Percentiles rank a stretch among this genome's conserved stretches.
Conservation (phyloP, 2,329 filamentous ascomycete genomes). For the Sarocladium strictum region DNA sequence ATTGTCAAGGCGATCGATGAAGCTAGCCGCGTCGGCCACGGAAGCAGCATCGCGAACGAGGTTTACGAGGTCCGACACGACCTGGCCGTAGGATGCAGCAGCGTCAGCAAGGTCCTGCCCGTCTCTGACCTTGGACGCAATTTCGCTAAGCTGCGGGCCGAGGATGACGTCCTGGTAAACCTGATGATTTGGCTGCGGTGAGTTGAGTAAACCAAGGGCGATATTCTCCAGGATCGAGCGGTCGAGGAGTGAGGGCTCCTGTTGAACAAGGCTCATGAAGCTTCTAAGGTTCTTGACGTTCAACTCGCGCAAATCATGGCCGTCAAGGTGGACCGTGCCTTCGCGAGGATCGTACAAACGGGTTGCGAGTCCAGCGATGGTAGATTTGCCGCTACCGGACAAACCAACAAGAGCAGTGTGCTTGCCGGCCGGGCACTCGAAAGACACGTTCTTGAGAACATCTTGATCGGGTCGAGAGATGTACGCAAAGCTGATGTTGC, state of each 20-base stretch:
- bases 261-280: constrained; percentile 38
- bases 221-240: constrained; percentile 46
- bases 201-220: constrained; percentile 41
- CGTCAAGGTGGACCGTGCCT: constrained; percentile 42
- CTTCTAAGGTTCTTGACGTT: constrained; percentile 31
- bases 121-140: constrained; percentile 45
- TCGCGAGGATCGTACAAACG: constrained; percentile 51
- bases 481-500: constrained; percentile 28
- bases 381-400: constrained; percentile 53
- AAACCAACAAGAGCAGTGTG: constrained; percentile 34
- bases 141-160: constrained; percentile 38
- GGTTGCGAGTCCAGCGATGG: constrained; percentile 47
- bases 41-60: constrained; percentile 45
- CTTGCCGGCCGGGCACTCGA: constrained; percentile 31
- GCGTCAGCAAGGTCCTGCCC: constrained; percentile 39
- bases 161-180: constrained; percentile 37
- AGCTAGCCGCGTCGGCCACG: constrained; percentile 53
- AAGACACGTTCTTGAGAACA: constrained; percentile 26
- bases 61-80: constrained; percentile 43
- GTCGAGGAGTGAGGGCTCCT: constrained; percentile 38
- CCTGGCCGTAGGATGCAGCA: constrained; percentile 35
- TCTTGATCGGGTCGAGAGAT: constrained; percentile 26
- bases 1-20: constrained; percentile 47
- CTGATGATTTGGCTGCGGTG: constrained; percentile 30
- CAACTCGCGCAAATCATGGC: constrained; percentile 39